A percentile compares a stretch with the other conserved stretches of the same genome.
phyloP scores from a whole-genome alignment of 768 basidiomycete species.

The Phlebiopsis gigantea region DNA sequence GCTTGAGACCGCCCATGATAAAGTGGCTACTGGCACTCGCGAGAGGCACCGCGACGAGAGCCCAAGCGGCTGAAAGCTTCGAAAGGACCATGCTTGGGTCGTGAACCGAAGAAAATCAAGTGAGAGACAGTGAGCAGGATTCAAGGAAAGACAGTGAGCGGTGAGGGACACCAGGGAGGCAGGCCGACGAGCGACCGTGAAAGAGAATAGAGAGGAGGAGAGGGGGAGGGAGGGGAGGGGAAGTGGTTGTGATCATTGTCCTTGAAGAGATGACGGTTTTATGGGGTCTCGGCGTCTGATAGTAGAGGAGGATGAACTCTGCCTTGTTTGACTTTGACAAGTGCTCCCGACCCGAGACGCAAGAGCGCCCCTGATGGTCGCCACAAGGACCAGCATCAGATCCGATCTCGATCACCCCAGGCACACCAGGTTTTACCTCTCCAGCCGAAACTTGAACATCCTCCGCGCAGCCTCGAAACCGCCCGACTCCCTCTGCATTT shows the following conservation, averaged over 20 bases:
- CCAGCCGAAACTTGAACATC: background rate
- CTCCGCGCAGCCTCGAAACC: background rate
- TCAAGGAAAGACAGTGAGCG: conserved; percentile 8
- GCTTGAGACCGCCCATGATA: conserved; percentile 12
- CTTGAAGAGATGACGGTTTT: background rate
- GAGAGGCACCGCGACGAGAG: conserved; percentile 1
- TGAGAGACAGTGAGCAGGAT: conserved; percentile 4
- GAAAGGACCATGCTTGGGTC: conserved; percentile 1
- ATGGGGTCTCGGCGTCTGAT: background rate
- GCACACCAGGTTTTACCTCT: background rate
- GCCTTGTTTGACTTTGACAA: background rate
- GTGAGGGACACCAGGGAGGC: conserved; percentile 1
- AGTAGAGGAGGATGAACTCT: background rate
- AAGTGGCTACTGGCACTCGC: conserved; percentile 11
- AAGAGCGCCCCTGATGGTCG: background rate
- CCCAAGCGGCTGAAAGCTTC: conserved; percentile 9
- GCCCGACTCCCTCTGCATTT: background rate
- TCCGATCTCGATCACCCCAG: background rate
- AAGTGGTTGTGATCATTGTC: background rate
- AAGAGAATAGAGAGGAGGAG: conserved; percentile 5
- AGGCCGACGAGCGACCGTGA: background rate
- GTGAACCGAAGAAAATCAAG: background rate
- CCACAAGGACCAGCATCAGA: conserved; percentile 4
- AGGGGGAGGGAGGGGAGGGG: background rate
- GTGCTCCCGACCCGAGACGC: background rate